Base-by-base conservation (phyloP, 1,284 basidiomycete genomes). In the Polyporus tsugae region DNA sequence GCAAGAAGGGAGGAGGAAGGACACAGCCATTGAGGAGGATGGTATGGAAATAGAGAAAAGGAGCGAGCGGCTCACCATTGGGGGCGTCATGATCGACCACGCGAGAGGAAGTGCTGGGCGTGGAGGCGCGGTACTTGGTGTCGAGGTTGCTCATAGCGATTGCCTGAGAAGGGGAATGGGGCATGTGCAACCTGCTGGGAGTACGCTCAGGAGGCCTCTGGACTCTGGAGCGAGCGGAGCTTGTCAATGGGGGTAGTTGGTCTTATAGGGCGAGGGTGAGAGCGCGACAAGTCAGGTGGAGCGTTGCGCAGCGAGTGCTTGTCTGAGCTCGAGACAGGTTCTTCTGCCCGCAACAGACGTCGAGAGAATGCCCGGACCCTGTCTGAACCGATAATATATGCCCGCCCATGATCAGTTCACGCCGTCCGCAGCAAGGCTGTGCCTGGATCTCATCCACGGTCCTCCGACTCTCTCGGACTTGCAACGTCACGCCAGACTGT, bases 11-110 rank as follows among this genome's bases (percentile, higher is more conserved):
- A 49, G 62, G 39, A 68, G 25, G 33, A 46, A 15, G 42, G 22
- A 66, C 42, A 63, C 61, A 52, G 63, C 62, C 53, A 22, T 52
- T 35, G 53, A 15, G 19, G 15, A 35, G 6, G 36, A 4, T 17
- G 63, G 39, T n/a, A 42, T 46, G 29, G 38, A 49, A 25, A 42
- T 62, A 53, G 52, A 52, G 42, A 35, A 52, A 46, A 6, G 66
- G 66, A n/a, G 38, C 44, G 65, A 61, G 68, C 69, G 62, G 77
- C 86, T 75, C 74, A 92, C 92, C 92, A 76, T 87, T 78, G 19
- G 89, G 88, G 62, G 91, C 90, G 70, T 87, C 75, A 76, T 93
- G 92, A 78, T 95, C 93, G 11, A 94, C 93, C 53, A 94, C 92
- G 74, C 80, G 81, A 58, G 82, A 85, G 13, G 81, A 80, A 13